A percentile compares a stretch with the other conserved stretches of the same genome.
phyloP scores from a whole-genome alignment of 2,329 filamentous ascomycete species.

The Aspergillus sp. region DNA sequence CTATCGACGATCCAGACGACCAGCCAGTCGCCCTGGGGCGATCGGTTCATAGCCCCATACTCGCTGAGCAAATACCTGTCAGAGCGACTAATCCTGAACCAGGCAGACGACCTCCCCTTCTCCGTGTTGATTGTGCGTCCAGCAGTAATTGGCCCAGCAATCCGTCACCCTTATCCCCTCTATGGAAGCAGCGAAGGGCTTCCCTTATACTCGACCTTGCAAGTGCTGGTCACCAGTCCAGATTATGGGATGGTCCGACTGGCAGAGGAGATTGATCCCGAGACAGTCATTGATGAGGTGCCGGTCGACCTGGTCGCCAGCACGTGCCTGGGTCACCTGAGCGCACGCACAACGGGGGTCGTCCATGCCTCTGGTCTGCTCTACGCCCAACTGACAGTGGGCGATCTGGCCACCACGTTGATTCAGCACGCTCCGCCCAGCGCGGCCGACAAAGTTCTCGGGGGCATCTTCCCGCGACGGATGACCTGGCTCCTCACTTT shows the following conservation, averaged over 20 bases:
- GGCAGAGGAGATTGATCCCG: conserved; percentile 21
- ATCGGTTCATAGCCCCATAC: conserved; percentile 11
- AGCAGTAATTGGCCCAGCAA: conserved; percentile 26
- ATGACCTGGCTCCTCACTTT: no score
- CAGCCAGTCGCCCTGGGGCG: conserved; percentile 18
- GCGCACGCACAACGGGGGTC: conserved; percentile 22
- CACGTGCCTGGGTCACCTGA: conserved; percentile 24
- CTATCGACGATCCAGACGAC: conserved; percentile 18
- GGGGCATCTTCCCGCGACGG: no score
- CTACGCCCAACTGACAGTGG: no score
- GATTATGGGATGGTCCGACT: conserved; percentile 24
- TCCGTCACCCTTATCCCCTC: conserved; percentile 24
- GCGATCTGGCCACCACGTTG: no score
- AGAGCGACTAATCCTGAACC: conserved; percentile 19
- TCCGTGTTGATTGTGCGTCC: conserved; percentile 25
- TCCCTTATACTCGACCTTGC: conserved; percentile 25
- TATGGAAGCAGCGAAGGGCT: conserved; percentile 28
- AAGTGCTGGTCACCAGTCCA: conserved; percentile 16
- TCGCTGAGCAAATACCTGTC: conserved; percentile 24
- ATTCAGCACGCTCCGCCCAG: no score
- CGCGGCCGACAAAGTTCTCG: no score
- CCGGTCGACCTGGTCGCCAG: conserved; percentile 31
- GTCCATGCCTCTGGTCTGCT: conserved; percentile 11
- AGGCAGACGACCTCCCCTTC: conserved; percentile 16
- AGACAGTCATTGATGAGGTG: conserved; percentile 26